Evolutionary conservation across 176 grass and related monocot genomes (phyloP).

Genomic region (Olyra latifolia): DNA sequence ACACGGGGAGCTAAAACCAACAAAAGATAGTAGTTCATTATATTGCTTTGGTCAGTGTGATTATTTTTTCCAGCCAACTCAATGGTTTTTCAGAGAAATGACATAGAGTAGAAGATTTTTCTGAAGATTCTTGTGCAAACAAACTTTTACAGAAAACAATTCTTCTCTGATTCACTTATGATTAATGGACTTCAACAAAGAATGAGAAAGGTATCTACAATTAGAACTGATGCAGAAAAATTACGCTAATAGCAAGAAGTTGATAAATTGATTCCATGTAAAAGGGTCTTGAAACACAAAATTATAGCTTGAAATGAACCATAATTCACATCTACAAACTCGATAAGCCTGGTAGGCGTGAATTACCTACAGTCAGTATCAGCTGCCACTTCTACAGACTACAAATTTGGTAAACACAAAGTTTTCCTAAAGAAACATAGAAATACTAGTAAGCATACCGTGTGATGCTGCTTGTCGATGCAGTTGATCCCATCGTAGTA

Average conservation of each 20-base stretch:
- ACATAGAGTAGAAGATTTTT: not conserved
- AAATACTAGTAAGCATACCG: constrained; percentile 28
- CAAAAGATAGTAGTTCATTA: not conserved
- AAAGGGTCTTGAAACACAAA: not conserved
- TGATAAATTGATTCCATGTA: not conserved
- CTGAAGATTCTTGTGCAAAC: not conserved
- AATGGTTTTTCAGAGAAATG: not conserved
- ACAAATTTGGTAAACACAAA: not conserved
- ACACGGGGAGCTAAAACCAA: not conserved
- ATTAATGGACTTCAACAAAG: not conserved
- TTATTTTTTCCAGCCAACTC: not conserved
- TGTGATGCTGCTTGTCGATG: constrained; percentile 89
- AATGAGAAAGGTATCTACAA: not conserved
- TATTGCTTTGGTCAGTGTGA: not conserved
- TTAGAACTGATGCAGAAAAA: constrained; percentile 4
- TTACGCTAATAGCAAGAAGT: not conserved
- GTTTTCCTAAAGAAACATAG: not conserved
- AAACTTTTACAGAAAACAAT: not conserved
- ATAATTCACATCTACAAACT: not conserved
- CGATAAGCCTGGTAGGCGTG: not conserved
- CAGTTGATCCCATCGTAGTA: constrained; percentile 69
- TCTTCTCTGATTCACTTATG: not conserved
- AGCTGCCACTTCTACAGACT: not conserved
- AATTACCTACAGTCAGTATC: not conserved
- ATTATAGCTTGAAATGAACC: not conserved